A percentile compares a stretch with the other conserved stretches of the same genome.
These are phyloP conservation scores for Triticum urartu DNA, from an alignment of 176 grass and related monocot genomes.

Conservation along the genomic window DNA sequence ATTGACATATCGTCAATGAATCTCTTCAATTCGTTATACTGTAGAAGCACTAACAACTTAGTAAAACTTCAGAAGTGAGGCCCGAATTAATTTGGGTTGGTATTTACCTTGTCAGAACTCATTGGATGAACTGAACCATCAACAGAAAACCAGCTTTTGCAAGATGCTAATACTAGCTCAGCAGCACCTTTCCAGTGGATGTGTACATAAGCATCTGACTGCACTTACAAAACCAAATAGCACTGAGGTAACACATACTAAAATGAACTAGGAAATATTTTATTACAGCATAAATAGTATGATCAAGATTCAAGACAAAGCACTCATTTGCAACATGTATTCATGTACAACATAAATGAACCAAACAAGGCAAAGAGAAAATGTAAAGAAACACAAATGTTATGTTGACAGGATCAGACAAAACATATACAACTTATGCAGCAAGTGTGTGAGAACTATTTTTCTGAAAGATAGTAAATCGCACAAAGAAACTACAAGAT, in stretches of 20 bases:
- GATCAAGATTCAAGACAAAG: not conserved
- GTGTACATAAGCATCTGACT: slow-evolving; percentile 46
- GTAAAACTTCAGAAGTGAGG: slow-evolving; percentile 3
- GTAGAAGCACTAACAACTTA: slow-evolving; percentile 2
- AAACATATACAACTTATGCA: not conserved
- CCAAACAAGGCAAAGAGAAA: not conserved
- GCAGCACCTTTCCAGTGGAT: slow-evolving; percentile 78
- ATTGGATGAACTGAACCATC: slow-evolving; percentile 47
- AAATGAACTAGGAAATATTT: not conserved
- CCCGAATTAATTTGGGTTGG: not conserved
- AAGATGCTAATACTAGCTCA: slow-evolving; percentile 57
- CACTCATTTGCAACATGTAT: not conserved
- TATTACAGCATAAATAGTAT: not conserved
- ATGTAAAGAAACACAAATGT: not conserved
- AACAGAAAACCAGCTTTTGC: slow-evolving; percentile 45
- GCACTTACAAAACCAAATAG: slow-evolving; percentile 32
- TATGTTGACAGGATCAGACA: not conserved
- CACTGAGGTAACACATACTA: not conserved
- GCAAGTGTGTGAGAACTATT: not conserved
- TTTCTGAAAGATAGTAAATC: not conserved
- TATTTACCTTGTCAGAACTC: slow-evolving; percentile 48
- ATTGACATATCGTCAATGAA: slow-evolving; percentile 55
- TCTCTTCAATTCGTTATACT: slow-evolving; percentile 52
- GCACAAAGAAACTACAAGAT: not conserved
- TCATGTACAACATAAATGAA: too few relatives aligned